Evolutionary conservation across 139 green algal species (phyloP), one percentile per base, ranked within the genome.

Genomic region (Trebouxia sp.): DNA sequence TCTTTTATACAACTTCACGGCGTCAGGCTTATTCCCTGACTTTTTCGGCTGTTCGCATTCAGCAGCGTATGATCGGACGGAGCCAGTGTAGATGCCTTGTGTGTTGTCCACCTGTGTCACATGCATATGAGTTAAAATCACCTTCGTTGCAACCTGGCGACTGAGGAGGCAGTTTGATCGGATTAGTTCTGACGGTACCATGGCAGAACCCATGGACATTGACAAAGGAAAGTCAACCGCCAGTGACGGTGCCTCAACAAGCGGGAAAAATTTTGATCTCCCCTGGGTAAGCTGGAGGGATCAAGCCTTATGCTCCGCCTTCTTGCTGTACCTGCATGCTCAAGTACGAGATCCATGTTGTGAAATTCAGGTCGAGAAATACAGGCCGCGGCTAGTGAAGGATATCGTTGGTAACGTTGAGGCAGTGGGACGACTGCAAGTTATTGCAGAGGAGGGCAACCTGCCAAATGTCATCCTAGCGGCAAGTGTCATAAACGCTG

Each of bases 391-490:
- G 28, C 70, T 86, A 5, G 92, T 99, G 15, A 90, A 88, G 10
- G 95, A 99, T 45, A 95, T 99, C 24, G 95, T 99, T 28, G 96
- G 96, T 39, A 99, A 99, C 70, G 80, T 81, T 3, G 96, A 99
- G 28, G 96, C 96, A 0, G 95, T 99, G 1, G 88, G 88, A 1
- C 87, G 96, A 6, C 85, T 99, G n/a, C 85, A 94, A 58, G 88
- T 96, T 50, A 98, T 99, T 51, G 92, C 95, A 22, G 89, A 95
- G 28, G 92, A 98, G 67, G 96, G 96, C 66, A 98, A 98, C 84
- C 96, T 99, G 89, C 96, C 96, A 37, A 98, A 99, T 87, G 69
- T 99, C 58, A 98, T 99, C 41, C 89, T 99, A 5, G 82, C 95
- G 80, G 93, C 94, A 75, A 80, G 48, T 12, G 14, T 26, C 48